Base-by-base conservation (phyloP, 768 basidiomycete species). In the Phlebiopsis gigantea region DNA sequence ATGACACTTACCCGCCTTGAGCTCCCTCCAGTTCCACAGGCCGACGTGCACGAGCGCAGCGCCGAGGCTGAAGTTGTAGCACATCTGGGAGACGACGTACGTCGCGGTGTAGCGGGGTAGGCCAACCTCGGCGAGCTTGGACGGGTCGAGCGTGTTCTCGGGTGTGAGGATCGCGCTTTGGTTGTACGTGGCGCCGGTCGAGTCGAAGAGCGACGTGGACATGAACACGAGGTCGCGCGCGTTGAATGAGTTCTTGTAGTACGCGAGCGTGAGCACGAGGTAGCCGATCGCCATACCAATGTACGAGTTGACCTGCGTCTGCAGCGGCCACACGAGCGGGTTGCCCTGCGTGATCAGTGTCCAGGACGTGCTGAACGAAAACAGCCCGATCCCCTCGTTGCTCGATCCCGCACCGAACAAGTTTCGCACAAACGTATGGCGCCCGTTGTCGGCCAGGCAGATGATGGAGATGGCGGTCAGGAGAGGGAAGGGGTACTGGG, bases 251-350 rank as follows among this genome's bases (percentile, higher is more conserved):
- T 79, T 75, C 25, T 63, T 54, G 66, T 80, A 79, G 66, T 77
- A 78, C 24, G 66, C 65, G 10, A 63, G 53, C 10, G 75, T 78
- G 25, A 79, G 68, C 6, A 75, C 66, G 53, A 75, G 59, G 61
- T 78, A 78, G 21, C 79, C 78, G 17, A 80, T 62, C 5, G 68
- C 74, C 74, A 80, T 76, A 41, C 79, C 79, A 47, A 81, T 75
- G 66, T 68, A 78, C 8, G 76, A 73, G 64, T 75, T 76, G 30
- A 78, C 59, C 67, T 77, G 81, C 0, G 81, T 81, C 59, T 78
- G 76, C 48, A 80, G 71, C 5, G 81, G 81, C 80, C 80, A 82
- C 8, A 79, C 76, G 5, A 83, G 68, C 0, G 81, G 81, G 46
- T 68, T 75, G 4, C 79, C 80, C 63, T 82, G 80, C 1, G 76